Evolutionary conservation across 1,139 yeast species (phyloP), one percentile per base, ranked within the genome.

Genomic region (Lodderomyces jiufengensis): DNA sequence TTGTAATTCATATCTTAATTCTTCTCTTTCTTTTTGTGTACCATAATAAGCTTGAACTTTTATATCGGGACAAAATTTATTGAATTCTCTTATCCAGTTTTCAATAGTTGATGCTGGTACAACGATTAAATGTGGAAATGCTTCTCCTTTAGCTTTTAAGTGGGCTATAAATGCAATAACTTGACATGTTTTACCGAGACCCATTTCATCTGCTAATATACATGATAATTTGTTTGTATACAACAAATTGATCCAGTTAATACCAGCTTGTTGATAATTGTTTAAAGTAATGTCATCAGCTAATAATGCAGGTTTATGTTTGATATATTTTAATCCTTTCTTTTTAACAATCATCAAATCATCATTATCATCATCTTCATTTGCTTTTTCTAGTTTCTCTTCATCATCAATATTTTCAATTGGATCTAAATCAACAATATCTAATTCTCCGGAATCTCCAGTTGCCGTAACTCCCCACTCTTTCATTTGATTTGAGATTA

Each of bases 181-280:
- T 61, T 92, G 97, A 58, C 95, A 84, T 0, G 97, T 92, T 56
- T 92, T 92, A 40, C 98, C 98, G 35, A 92, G 67, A 9, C 97
- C 97, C 97, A 90, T 88, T 59, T 92, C 99, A 61, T 92, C 99
- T 0, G 98, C 99, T 33, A 92, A 67, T 40, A 92, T 92, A 62
- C 98, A 90, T 7, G 97, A 87, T 39, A 92, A 68, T 16, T 78
- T 74, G 51, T 84, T 78, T 41, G 76, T 78, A 57, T 90, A 92
- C 27, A 94, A 67, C 38, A 92, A 59, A 46, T 82, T 75, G 38
- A 94, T 67, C 99, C 99, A 94, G 56, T 92, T 92, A 38, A 94
- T 66, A 34, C 99, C 99, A 13, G 92, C 95, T 51, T 88, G 92
- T 64, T 92, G 98, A 57, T 92, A 92, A 51, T 79, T 81, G 52